A percentile compares a stretch with the other conserved stretches of the same genome.
phyloP scores from a whole-genome alignment of 1,284 basidiomycete species.

The Tilletia horrida region DNA sequence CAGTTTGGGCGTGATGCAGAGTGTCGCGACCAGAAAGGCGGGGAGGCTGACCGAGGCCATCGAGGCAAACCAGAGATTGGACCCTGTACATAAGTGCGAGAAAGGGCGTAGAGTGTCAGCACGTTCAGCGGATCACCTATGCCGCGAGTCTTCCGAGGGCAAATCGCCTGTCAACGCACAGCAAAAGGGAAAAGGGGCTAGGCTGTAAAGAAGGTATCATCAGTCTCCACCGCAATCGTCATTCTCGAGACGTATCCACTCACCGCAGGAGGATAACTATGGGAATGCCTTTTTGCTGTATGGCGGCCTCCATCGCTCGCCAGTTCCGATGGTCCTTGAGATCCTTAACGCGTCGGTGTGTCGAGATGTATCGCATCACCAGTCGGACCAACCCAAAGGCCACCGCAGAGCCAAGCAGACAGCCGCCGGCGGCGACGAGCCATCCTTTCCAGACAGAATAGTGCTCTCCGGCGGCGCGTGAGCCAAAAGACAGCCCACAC shows the following conservation, averaged over 20 bases:
- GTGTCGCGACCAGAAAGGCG: conserved; percentile 42
- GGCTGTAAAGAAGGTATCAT: conserved; percentile 22
- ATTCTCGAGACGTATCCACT: not conserved
- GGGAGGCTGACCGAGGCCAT: conserved; percentile 35
- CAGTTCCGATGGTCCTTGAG: conserved; percentile 14
- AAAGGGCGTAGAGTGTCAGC: not conserved
- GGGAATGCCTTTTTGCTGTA: conserved; percentile 31
- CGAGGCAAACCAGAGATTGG: conserved; percentile 37
- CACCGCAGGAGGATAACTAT: conserved; percentile 48
- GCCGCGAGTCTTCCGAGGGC: not conserved
- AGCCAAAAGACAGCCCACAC: conserved; percentile 43
- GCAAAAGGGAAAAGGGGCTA: conserved; percentile 47
- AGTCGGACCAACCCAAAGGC: conserved; percentile 33
- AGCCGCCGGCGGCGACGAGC: conserved; percentile 37
- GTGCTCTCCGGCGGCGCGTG: not conserved
- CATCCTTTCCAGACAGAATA: conserved; percentile 29
- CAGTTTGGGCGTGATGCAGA: conserved; percentile 47
- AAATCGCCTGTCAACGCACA: conserved; percentile 17
- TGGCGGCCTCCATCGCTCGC: conserved; percentile 41
- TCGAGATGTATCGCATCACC: not conserved
- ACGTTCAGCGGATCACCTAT: not conserved
- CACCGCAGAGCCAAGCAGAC: conserved; percentile 38
- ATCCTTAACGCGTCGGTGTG: not conserved
- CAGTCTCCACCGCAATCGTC: no score
- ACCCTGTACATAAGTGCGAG: conserved; percentile 22